Evolutionary conservation across 225 moss, liverwort and hornwort species (phyloP), one percentile per base, ranked within the genome.

Genomic region (Sphagnum contortum): DNA sequence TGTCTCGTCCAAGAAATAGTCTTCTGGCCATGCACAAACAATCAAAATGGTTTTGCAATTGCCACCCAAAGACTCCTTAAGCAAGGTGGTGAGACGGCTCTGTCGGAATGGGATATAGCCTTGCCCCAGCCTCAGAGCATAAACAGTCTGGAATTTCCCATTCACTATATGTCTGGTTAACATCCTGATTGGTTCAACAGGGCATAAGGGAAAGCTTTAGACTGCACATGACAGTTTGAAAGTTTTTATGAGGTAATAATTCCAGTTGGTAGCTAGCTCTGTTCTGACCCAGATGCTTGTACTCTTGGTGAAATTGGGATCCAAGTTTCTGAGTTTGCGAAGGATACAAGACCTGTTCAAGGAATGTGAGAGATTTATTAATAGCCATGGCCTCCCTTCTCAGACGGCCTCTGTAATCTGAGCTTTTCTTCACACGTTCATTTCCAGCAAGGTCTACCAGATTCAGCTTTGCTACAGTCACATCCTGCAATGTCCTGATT

Each of bases 1-100:
- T 61, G 96, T 96, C 66, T 92, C 96, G 72, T 96, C 96, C 44
- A 96, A 77, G 70, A 92, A 92, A 59, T 85, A 96, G 48, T 96
- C 92, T 79, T 96, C 96, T 50, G 85, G 84, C 96, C 96, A 96
- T 64, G 87, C 85, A 63, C 90, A 92, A 12, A 88, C 88, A 62
- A 96, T 80, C 60, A 96, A 68, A 55, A 90, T 79, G 3, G 96
- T 92, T 76, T 92, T 92, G 71, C 80, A 92, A 48, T 92, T 96
- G 52, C 92, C 96, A 61, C 90, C 87, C 3, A 96, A 77, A 66
- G 96, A 84, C 74, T 96, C 96, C 63, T 83, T 90, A 49, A 96
- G 80, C 59, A 96, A 63, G 57, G 85, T 87, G 2, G 92, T 90
- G 56, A 96, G 66, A 67, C 88, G 83, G 62, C 92, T 96, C 68